Evolutionary conservation across 768 basidiomycete genomes (phyloP).

Genomic region (Collybia nuda): DNA sequence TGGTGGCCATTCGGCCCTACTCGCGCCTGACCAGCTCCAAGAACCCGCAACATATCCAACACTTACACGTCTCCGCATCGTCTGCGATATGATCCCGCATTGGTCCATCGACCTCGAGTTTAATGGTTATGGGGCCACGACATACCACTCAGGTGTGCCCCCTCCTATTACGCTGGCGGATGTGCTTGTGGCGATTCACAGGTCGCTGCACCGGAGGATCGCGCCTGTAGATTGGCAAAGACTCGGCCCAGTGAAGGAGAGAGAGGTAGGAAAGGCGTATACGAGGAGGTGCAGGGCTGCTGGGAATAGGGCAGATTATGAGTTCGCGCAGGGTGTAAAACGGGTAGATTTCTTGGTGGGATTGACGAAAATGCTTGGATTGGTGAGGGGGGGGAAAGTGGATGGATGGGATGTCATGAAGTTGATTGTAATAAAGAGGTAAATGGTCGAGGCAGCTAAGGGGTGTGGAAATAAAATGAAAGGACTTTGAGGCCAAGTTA

Average conservation of each 20-base stretch:
- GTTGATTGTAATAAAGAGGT: constrained; percentile 14
- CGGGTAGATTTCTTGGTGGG: constrained; percentile 58
- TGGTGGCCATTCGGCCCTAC: constrained; percentile 31
- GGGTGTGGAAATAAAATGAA: too few species aligned
- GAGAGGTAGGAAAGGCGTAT: constrained; percentile 34
- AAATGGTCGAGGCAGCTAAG: too few species aligned
- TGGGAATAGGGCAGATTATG: constrained; percentile 16
- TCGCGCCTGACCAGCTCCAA: constrained; percentile 45
- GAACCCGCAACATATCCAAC: constrained; percentile 59
- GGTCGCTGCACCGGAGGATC: constrained; percentile 43
- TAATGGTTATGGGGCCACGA: constrained; percentile 19
- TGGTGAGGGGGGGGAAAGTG: constrained; percentile 35
- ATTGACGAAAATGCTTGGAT: constrained; percentile 45
- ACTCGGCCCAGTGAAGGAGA: constrained; percentile 27
- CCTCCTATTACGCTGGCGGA: constrained; percentile 59
- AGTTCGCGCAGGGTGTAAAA: constrained; percentile 53
- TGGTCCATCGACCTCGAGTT: constrained; percentile 61
- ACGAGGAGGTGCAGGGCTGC: constrained; percentile 28
- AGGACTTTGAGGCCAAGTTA: too few species aligned
- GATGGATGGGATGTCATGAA: constrained; percentile 36
- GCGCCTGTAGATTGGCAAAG: constrained; percentile 38
- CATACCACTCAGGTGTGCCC: constrained; percentile 17
- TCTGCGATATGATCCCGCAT: constrained; percentile 53
- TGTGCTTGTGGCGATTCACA: constrained; percentile 51
- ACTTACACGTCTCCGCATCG: constrained; percentile 52